Conservation (phyloP, 2,329 filamentous ascomycete genomes). For the Nemania diffusa region DNA sequence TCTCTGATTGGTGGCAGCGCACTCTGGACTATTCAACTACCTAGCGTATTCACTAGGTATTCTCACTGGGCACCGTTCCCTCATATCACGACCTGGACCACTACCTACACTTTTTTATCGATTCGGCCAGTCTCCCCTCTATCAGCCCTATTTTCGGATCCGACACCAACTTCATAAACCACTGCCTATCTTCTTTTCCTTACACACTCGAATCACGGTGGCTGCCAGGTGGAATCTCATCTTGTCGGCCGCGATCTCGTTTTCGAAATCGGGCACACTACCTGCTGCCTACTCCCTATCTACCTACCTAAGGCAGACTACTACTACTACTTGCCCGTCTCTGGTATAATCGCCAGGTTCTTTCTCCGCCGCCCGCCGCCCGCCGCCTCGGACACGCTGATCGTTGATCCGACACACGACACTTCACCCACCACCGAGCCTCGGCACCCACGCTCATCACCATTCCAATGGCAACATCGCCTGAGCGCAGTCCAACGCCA, state of each 20-base stretch:
- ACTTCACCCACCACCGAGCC: constrained; percentile 10
- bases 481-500: constrained; percentile 46
- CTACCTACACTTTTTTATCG: constrained; percentile 19
- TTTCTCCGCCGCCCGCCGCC: constrained; percentile 10
- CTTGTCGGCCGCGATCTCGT: neutral
- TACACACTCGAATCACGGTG: neutral
- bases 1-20: neutral
- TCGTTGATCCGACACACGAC: neutral
- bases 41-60: no score
- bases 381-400: neutral
- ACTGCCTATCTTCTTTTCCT: neutral
- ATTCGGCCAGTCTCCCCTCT: constrained; percentile 28
- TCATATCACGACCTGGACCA: constrained; percentile 11
- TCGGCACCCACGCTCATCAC: constrained; percentile 4
- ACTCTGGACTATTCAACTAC: neutral
- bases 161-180: constrained; percentile 19
- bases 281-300: no score
- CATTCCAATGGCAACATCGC: constrained; percentile 41
- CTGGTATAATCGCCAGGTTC: neutral
- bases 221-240: neutral
- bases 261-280: constrained; percentile 10
- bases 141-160: constrained; percentile 24
- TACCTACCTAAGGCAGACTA: constrained; percentile 4
- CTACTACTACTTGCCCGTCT: neutral
- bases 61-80: constrained; percentile 8